Base-by-base conservation (phyloP, 495 filamentous ascomycete genomes). In the Neurospora sublineolata region DNA sequence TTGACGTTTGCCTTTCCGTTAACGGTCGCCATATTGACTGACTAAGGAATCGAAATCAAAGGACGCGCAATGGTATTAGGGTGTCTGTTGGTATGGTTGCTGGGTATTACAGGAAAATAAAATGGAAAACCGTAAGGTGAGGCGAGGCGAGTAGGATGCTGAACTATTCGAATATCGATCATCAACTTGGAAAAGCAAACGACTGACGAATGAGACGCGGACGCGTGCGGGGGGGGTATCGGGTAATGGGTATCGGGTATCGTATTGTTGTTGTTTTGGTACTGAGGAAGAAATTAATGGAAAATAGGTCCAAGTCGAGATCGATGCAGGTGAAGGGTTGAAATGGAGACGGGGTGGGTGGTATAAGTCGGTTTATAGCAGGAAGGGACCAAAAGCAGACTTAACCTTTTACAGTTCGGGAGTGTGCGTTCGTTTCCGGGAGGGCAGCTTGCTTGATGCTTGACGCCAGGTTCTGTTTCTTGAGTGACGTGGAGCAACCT, bases 1-100 rank as follows among this genome's bases (percentile, higher is more conserved):
- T 93, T 93, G 74, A 93, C 89, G 74, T 79, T 79, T 11, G 79
- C 67, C 12, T 75, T 23, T 39, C 72, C 72, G 12, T 37, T 71
- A 14, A 60, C 52, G 7, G 70, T 74, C 39, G 78, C 75, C 76
- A 79, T 79, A 11, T 44, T 79, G 76, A n/a, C 39, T 72, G 70
- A 33, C 58, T 30, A 27, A 23, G 33, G 14, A 18, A 9, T 4
- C 14, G 46, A 27, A 27, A 14, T 14, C 46, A 58, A 58, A 64
- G 52, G 52, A 18, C 23, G 14, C 52, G 52, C 52, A 64, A 27
- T 18, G 27, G 14, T 30, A 64, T 64, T 72, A 16, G n/a, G 74
- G 70, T 70, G 33, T 16, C 38, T 67, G 30, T 69, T 40, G 39
- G 67, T 68, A 33, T 37, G 37, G 20, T 18, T 20, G 42, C 44